Evolutionary conservation across 495 filamentous ascomycete species (phyloP).

Genomic region (Penicillium coprophilum): DNA sequence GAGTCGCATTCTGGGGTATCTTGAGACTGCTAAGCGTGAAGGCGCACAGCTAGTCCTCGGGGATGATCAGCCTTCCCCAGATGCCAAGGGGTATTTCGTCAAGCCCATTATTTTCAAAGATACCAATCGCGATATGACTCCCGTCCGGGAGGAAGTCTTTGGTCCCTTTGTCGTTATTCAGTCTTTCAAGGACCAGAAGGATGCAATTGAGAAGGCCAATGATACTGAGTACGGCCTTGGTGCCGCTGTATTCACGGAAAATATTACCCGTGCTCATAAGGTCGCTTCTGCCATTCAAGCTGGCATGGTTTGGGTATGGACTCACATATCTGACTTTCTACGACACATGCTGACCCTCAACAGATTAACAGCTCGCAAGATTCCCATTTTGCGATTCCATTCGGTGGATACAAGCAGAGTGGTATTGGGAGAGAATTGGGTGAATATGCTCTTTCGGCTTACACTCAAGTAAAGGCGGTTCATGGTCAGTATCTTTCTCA

Average conservation of each 20-base stretch:
- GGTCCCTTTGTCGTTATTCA: slow-evolving; percentile 62
- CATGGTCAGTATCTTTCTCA: slow-evolving; percentile 3
- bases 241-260: slow-evolving; percentile 68
- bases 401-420: slow-evolving; percentile 6
- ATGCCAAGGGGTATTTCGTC: slow-evolving; percentile 52
- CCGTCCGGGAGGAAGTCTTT: slow-evolving; percentile 63
- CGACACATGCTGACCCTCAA: not conserved
- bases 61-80: not conserved
- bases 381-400: slow-evolving; percentile 1
- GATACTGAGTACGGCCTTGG: slow-evolving; percentile 66
- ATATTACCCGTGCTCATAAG: slow-evolving; percentile 58
- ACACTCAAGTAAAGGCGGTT: slow-evolving; percentile 7
- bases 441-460: slow-evolving; percentile 4
- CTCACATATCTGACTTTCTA: not conserved
- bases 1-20: slow-evolving; percentile 63
- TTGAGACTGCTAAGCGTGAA: slow-evolving; percentile 57
- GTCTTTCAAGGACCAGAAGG: slow-evolving; percentile 54
- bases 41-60: slow-evolving; percentile 35
- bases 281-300: slow-evolving; percentile 61
- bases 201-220: slow-evolving; percentile 65
- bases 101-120: slow-evolving; percentile 62
- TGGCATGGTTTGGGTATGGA: slow-evolving; percentile 49
- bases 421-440: slow-evolving; percentile 3
- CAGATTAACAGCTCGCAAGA: slow-evolving; percentile 6
- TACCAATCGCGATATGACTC: slow-evolving; percentile 54